These are phyloP conservation scores for Neohortaea acidophila DNA, from an alignment of 495 filamentous ascomycete species.

Conservation along the genomic window DNA sequence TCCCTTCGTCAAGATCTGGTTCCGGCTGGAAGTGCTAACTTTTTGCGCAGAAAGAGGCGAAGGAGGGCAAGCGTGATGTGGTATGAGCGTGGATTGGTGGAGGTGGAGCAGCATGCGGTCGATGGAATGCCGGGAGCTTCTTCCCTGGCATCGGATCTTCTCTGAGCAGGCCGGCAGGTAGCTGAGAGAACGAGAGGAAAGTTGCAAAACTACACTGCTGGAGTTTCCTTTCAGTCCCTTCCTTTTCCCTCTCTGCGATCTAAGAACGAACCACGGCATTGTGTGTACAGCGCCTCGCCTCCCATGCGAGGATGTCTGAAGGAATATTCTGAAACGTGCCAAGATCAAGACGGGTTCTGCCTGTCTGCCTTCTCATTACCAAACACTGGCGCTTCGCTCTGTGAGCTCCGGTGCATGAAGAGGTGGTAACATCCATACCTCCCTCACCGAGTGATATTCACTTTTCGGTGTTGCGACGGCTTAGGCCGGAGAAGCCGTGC, in stretches of 20 bases:
- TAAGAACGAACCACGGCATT: conserved; percentile 48
- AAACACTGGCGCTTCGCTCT: conserved; percentile 56
- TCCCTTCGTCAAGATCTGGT: not conserved
- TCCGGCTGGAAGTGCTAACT: conserved; percentile 19
- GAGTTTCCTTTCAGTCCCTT: too few species aligned
- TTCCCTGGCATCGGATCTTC: too few species aligned
- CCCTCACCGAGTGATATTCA: too few species aligned
- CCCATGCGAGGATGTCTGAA: conserved; percentile 80
- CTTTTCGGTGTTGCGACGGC: too few species aligned
- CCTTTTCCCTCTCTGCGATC: conserved; percentile 1
- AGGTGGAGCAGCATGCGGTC: too few species aligned
- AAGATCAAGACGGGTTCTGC: conserved; percentile 60
- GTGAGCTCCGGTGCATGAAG: conserved; percentile 77
- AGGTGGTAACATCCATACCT: conserved; percentile 54
- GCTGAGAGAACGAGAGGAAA: too few species aligned
- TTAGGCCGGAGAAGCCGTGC: too few species aligned
- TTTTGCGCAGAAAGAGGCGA: conserved; percentile 72
- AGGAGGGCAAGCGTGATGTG: conserved; percentile 68
- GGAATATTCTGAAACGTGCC: conserved; percentile 78
- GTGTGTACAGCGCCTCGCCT: conserved; percentile 95
- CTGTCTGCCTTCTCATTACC: conserved; percentile 64
- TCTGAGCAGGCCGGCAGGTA: too few species aligned
- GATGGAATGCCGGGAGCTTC: too few species aligned
- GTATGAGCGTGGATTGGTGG: too few species aligned
- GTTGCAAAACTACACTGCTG: too few species aligned